A percentile compares a stretch with the other conserved stretches of the same genome.
Conservation (phyloP, 495 filamentous ascomycete species). For the Daldinia childiae region DNA sequence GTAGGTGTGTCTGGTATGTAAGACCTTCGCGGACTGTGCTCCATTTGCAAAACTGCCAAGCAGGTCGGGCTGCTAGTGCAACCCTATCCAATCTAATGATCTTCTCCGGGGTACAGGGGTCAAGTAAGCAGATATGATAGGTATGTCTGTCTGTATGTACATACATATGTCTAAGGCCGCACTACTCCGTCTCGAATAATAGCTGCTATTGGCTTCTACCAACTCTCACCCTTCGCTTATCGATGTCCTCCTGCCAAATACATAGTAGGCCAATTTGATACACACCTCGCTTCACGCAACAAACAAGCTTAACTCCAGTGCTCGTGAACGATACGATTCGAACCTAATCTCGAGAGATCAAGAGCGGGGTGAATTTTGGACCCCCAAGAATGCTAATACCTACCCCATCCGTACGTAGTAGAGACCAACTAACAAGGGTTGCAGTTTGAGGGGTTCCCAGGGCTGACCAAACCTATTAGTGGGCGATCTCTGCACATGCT, state of each 20-base stretch:
- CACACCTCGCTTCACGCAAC: constrained; percentile 10
- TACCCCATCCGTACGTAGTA: neutral
- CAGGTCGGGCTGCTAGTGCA: constrained; percentile 17
- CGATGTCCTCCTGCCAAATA: constrained; percentile 36
- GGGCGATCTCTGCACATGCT: constrained; percentile 41
- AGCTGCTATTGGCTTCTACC: constrained; percentile 15
- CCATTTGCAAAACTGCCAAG: constrained; percentile 3
- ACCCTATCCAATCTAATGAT: constrained; percentile 22
- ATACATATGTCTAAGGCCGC: constrained; percentile 6
- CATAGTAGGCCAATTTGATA: constrained; percentile 12
- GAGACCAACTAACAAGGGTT: constrained; percentile 14
- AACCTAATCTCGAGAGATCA: constrained; percentile 10
- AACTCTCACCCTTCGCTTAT: constrained; percentile 24
- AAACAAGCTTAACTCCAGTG: constrained; percentile 3
- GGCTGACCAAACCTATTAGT: constrained; percentile 31
- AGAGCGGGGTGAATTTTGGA: constrained; percentile 28
- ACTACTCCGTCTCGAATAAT: neutral
- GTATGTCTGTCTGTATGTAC: no score
- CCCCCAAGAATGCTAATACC: constrained; percentile 20
- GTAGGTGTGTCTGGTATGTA: neutral
- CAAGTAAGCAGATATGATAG: constrained; percentile 22
- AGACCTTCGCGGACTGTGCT: neutral
- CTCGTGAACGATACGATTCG: neutral
- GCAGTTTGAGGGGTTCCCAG: constrained; percentile 39
- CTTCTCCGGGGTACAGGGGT: constrained; percentile 33